A percentile compares a stretch with the other conserved stretches of the same genome.
Evolutionary conservation across 23 red algal species (phyloP).

Genomic region (Agarophyton chilense): DNA sequence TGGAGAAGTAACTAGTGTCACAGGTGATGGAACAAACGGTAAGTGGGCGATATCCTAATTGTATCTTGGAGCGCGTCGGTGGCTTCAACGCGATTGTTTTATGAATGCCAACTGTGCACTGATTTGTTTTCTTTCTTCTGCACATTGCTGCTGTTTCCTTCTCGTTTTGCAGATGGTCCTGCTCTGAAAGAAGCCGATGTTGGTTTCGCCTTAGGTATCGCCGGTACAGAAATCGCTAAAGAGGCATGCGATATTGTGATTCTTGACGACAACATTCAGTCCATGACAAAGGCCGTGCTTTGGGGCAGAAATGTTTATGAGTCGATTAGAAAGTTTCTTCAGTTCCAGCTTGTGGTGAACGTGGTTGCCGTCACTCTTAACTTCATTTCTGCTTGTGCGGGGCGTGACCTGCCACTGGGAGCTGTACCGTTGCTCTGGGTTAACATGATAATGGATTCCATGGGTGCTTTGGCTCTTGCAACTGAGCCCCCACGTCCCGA

Average conservation of each 20-base stretch:
- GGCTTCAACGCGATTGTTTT: neutral
- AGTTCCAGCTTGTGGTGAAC: constrained; percentile 96
- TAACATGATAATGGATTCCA: constrained; percentile 98
- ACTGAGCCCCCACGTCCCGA: constrained; percentile 83
- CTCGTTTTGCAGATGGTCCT: constrained; percentile 56
- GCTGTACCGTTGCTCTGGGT: constrained; percentile 95
- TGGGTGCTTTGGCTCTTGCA: constrained; percentile 95
- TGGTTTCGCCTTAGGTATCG: constrained; percentile 89
- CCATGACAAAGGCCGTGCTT: constrained; percentile 92
- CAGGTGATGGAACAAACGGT: constrained; percentile 97
- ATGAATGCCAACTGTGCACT: neutral
- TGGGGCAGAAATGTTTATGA: constrained; percentile 92
- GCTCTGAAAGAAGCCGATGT: constrained; percentile 91
- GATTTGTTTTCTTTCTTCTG: too few species aligned
- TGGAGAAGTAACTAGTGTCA: constrained; percentile 90
- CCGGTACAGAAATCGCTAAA: constrained; percentile 94
- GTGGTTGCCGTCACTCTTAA: constrained; percentile 91
- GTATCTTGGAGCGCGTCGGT: neutral
- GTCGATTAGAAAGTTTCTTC: constrained; percentile 90
- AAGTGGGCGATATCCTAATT: neutral
- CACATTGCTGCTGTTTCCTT: too few species aligned
- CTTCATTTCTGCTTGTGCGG: constrained; percentile 89
- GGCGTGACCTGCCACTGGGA: constrained; percentile 67
- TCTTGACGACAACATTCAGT: constrained; percentile 88
- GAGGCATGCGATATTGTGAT: constrained; percentile 95